Conservation (phyloP, 2,329 filamentous ascomycete genomes). For the Cladosporium sp. region DNA sequence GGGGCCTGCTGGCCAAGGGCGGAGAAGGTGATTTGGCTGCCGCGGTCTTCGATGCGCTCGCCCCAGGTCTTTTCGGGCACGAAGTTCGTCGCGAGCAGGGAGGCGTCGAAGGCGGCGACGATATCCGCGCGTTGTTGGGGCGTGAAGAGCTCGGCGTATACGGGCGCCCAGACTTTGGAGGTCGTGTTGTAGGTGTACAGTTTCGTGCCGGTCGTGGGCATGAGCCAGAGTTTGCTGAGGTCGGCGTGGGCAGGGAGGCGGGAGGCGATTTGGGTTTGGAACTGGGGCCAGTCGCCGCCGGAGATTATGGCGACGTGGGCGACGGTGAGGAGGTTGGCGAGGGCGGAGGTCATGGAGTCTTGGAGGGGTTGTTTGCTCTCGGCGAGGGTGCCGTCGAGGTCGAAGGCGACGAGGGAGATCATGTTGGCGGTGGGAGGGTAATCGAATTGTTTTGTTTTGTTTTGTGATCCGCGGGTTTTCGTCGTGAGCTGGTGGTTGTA, state of each 20-base stretch:
- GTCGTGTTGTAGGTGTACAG: constrained; percentile 32
- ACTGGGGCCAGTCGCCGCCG: constrained; percentile 41
- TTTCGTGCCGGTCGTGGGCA: constrained; percentile 42
- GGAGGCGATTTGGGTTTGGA: constrained; percentile 39
- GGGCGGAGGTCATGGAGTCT: constrained; percentile 31
- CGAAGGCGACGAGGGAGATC: constrained; percentile 36
- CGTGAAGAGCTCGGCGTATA: constrained; percentile 39
- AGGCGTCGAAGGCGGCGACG: constrained; percentile 29
- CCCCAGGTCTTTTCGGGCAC: constrained; percentile 38
- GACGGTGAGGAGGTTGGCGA: constrained; percentile 35
- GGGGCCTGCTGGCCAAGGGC: constrained; percentile 40
- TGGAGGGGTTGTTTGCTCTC: constrained; percentile 35
- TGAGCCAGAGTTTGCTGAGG: constrained; percentile 39
- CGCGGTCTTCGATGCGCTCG: constrained; percentile 39
- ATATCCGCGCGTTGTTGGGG: constrained; percentile 21
- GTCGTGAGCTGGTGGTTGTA: too few relatives aligned
- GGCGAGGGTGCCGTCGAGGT: constrained; percentile 37
- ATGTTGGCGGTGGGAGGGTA: constrained; percentile 17
- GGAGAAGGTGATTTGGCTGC: constrained; percentile 41
- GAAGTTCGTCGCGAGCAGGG: constrained; percentile 35
- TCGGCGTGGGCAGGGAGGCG: constrained; percentile 35
- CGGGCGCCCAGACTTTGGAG: constrained; percentile 28
- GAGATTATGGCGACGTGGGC: constrained; percentile 40
- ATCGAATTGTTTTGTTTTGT: background rate
- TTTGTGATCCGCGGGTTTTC: background rate